These are phyloP conservation scores for Phytophthora lateralis DNA, from an alignment of 352 stramenopile genomes.

Conservation along the genomic window DNA sequence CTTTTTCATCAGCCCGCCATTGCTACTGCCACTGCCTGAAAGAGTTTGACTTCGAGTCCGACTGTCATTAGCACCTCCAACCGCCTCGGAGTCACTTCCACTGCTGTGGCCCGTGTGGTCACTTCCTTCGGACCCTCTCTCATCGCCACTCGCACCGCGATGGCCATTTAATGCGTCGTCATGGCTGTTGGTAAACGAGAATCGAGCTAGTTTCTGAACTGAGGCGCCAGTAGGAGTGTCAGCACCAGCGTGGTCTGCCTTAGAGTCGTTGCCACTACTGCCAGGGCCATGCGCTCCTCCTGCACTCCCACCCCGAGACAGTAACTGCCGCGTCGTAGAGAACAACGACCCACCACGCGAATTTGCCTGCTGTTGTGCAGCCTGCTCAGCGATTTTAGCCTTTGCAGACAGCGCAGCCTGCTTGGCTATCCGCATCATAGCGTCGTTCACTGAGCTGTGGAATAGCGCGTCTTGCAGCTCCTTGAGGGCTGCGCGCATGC, in stretches of 20 bases:
- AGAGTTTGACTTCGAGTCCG: conserved; percentile 23
- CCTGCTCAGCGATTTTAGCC: conserved; percentile 81
- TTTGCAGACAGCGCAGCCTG: conserved; percentile 81
- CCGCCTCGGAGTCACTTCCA: conserved; percentile 49
- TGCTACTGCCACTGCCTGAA: conserved; percentile 35
- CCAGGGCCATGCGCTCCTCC: conserved; percentile 20
- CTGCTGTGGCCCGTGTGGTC: conserved; percentile 50
- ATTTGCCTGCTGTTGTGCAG: conserved; percentile 69
- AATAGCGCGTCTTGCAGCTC: conserved; percentile 74
- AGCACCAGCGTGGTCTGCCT: conserved; percentile 35
- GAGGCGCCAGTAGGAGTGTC: conserved; percentile 63
- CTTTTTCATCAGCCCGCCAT: conserved; percentile 77
- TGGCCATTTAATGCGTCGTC: conserved; percentile 41
- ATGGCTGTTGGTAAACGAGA: conserved; percentile 39
- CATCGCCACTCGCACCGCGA: conserved; percentile 42
- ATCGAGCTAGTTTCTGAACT: conserved; percentile 55
- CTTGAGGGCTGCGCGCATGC: conserved; percentile 62
- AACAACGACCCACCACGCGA: conserved; percentile 66
- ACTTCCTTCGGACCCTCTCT: conserved; percentile 43
- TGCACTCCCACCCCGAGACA: conserved; percentile 47
- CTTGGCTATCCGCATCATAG: conserved; percentile 83
- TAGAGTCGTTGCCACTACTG: conserved; percentile 34
- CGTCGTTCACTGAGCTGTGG: conserved; percentile 73
- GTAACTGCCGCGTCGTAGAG: conserved; percentile 72
- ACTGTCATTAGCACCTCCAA: conserved; percentile 16